These are phyloP conservation scores for Phaseolus lunatus DNA, from an alignment of 306 rosid genomes.

Conservation along the genomic window DNA sequence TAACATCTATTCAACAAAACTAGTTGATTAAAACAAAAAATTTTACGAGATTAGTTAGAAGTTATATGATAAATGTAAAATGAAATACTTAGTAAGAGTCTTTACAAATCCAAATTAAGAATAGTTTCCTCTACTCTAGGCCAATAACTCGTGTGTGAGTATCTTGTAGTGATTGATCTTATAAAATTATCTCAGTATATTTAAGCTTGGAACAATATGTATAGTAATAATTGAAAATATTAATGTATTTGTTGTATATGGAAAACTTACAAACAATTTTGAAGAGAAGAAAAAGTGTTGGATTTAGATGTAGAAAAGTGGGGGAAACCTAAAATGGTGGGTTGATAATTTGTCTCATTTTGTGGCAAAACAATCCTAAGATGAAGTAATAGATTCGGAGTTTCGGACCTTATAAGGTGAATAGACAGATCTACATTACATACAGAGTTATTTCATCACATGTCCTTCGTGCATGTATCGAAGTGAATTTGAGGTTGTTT, in stretches of 20 bases:
- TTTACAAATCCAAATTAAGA: no score
- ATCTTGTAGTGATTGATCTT: no score
- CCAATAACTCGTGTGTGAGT: no score
- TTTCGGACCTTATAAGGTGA: background rate
- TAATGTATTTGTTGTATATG: background rate
- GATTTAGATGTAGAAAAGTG: slow-evolving; percentile 1
- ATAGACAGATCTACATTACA: background rate
- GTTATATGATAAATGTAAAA: no score
- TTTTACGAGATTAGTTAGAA: no score
- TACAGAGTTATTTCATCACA: background rate
- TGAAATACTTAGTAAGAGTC: no score
- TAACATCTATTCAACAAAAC: no score
- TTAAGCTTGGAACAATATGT: no score
- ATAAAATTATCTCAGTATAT: no score
- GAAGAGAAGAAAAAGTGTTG: background rate
- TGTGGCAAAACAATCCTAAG: background rate
- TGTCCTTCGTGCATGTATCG: background rate
- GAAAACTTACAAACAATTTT: background rate
- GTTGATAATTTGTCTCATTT: slow-evolving; percentile 7
- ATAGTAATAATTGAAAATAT: no score
- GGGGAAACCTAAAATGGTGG: background rate
- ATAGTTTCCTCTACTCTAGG: no score
- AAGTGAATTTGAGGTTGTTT: background rate
- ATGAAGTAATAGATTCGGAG: background rate
- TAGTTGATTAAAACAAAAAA: no score